Percentiles rank a stretch among this genome's conserved stretches.
Conservation (phyloP, 805 yeast genomes). For the Saccharomycopsis sp. region DNA sequence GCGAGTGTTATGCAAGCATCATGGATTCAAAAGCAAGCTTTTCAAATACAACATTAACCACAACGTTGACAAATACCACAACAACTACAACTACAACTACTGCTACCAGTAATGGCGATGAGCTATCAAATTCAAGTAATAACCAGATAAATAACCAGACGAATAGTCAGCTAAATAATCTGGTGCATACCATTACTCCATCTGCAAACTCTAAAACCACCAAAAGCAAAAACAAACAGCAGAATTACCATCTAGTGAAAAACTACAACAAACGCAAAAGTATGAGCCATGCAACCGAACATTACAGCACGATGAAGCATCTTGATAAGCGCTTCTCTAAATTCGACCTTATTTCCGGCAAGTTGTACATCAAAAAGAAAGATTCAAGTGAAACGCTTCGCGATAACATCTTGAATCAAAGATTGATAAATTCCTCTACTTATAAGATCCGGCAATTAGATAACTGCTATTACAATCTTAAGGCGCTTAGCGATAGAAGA, state of each 20-base stretch:
- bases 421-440: neutral
- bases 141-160: too few species aligned
- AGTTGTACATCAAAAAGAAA: neutral
- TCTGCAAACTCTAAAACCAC: neutral
- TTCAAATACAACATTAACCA: neutral
- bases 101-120: neutral
- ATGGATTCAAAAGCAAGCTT: neutral
- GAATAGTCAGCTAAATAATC: too few species aligned
- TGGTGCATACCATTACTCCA: neutral
- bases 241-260: neutral
- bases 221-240: neutral
- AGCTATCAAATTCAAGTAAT: neutral
- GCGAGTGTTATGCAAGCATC: slow-evolving; percentile 1
- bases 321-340: neutral
- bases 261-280: slow-evolving; percentile 1
- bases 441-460: neutral
- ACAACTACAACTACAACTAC: neutral
- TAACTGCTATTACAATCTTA: neutral
- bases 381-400: neutral
- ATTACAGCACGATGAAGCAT: neutral
- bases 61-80: neutral
- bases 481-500: neutral
- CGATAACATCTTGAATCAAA: neutral
- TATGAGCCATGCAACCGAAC: neutral
- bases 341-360: neutral